Evolutionary conservation across 306 rosid species (phyloP).

Genomic region (Biancaea sappan): DNA sequence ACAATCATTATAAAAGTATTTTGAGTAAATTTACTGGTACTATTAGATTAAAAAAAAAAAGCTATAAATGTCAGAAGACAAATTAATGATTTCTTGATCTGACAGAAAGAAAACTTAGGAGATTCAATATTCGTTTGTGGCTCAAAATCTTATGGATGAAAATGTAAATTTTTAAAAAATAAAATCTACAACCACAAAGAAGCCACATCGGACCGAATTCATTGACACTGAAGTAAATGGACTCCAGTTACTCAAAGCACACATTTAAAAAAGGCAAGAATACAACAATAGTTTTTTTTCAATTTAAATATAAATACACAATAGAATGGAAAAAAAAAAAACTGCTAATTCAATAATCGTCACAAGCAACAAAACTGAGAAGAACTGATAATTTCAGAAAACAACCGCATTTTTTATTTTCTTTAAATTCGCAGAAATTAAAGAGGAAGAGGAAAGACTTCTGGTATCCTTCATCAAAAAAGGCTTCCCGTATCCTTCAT

Average conservation of each 20-base stretch:
- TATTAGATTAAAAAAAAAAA: neutral
- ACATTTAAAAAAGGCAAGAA: neutral
- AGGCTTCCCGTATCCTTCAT: neutral
- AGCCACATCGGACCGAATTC: neutral
- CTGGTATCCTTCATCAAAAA: neutral
- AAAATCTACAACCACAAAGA: neutral
- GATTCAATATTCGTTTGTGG: neutral
- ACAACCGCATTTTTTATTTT: too few relatives aligned
- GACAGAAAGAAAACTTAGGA: neutral
- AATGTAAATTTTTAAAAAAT: neutral
- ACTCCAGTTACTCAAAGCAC: neutral
- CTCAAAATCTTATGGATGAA: neutral
- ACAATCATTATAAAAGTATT: neutral
- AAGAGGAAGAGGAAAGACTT: neutral
- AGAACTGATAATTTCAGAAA: neutral
- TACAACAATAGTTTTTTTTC: neutral
- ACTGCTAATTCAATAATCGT: neutral
- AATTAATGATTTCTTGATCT: too few relatives aligned
- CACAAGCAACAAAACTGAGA: neutral
- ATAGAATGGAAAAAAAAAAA: neutral
- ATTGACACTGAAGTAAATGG: neutral
- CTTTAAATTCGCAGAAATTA: neutral
- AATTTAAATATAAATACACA: neutral
- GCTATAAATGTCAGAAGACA: neutral
- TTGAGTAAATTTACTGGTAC: neutral